A percentile compares a stretch with the other conserved stretches of the same genome.
phyloP scores from a whole-genome alignment of 495 filamentous ascomycete species.

The Massariosphaeria phaeospora region DNA sequence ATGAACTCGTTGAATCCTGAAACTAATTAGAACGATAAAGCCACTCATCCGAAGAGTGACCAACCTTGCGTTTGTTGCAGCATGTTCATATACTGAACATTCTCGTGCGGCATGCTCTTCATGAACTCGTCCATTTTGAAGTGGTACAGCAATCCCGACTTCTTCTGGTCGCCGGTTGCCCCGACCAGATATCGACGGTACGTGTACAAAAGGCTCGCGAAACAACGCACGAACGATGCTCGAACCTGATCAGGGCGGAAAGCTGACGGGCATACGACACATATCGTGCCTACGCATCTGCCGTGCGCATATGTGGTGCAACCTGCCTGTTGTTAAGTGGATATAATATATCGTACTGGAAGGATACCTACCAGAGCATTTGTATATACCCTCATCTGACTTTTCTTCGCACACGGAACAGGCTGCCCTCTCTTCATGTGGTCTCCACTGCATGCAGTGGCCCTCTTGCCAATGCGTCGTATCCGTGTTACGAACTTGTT shows the following conservation, averaged over 20 bases:
- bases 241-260: conserved; percentile 88
- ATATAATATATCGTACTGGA: neutral
- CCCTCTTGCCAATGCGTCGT: conserved; percentile 89
- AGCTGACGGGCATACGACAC: conserved; percentile 79
- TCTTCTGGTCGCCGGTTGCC: conserved; percentile 77
- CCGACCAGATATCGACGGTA: conserved; percentile 80
- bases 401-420: conserved; percentile 89
- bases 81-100: conserved; percentile 80
- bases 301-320: conserved; percentile 75
- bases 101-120: conserved; percentile 82
- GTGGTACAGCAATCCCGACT: conserved; percentile 74
- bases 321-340: conserved; percentile 39
- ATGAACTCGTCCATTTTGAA: conserved; percentile 95
- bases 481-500: conserved; percentile 80
- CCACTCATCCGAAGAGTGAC: neutral
- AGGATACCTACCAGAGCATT: conserved; percentile 51
- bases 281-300: conserved; percentile 74
- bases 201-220: conserved; percentile 91
- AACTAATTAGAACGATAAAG: neutral
- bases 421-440: conserved; percentile 59
- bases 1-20: conserved; percentile 94
- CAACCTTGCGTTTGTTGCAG: conserved; percentile 90
- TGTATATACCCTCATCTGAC: conserved; percentile 84
- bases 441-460: conserved; percentile 75
- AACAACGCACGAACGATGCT: conserved; percentile 89